Conservation (phyloP, 108 stramenopile genomes). For the Skeletonema costatum region DNA sequence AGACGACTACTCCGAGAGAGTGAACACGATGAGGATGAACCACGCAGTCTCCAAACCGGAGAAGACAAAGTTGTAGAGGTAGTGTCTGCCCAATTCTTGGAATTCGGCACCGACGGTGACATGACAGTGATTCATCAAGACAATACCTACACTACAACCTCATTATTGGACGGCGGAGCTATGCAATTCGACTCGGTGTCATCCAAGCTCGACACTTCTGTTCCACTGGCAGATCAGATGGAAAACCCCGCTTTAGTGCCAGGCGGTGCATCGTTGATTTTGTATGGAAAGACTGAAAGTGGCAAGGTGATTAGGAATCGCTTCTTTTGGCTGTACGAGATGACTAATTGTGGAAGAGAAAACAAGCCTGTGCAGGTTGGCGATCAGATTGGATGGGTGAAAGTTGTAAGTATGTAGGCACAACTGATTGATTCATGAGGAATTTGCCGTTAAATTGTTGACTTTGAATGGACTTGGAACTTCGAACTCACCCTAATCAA, state of each 20-base stretch:
- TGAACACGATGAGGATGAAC: neutral
- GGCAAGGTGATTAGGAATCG: slow-evolving; percentile 36
- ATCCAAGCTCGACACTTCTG: neutral
- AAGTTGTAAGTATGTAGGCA: slow-evolving; percentile 26
- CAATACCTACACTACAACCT: slow-evolving; percentile 14
- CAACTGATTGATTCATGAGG: neutral
- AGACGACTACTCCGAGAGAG: neutral
- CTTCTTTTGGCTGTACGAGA: slow-evolving; percentile 41
- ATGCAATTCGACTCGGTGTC: slow-evolving; percentile 26
- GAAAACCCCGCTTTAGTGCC: slow-evolving; percentile 9
- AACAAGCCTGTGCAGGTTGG: slow-evolving; percentile 18
- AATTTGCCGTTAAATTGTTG: too few relatives aligned
- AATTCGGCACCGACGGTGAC: slow-evolving; percentile 21
- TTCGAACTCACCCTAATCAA: neutral
- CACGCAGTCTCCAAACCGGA: neutral
- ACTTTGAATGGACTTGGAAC: too few relatives aligned
- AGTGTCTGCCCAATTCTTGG: slow-evolving; percentile 40
- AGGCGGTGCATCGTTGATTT: slow-evolving; percentile 38
- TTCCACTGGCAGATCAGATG: slow-evolving; percentile 16
- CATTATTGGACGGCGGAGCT: slow-evolving; percentile 10
- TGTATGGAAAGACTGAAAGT: slow-evolving; percentile 28
- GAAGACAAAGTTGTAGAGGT: slow-evolving; percentile 15
- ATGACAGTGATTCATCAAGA: slow-evolving; percentile 32
- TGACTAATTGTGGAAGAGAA: slow-evolving; percentile 2
- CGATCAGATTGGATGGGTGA: slow-evolving; percentile 45